Conservation (phyloP, 371 early-diverging fungal genomes). For the Saksenaea vasiformis region DNA sequence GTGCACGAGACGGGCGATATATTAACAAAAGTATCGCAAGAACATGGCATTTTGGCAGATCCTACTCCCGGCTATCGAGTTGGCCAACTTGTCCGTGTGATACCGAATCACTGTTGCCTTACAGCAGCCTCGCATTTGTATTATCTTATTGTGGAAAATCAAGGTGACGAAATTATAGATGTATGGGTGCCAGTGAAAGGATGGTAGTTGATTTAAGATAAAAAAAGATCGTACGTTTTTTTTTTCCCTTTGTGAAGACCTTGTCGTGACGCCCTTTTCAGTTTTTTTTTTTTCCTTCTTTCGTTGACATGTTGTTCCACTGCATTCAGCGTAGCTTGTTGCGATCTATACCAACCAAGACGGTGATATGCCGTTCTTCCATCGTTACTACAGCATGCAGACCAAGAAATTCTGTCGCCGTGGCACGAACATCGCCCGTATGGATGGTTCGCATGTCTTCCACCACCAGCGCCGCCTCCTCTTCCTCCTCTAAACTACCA, state of each 20-base stretch:
- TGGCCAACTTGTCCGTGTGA: slow-evolving; percentile 29
- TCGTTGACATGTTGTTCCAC: not conserved
- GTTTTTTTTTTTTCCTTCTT: not conserved
- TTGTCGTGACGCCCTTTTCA: not conserved
- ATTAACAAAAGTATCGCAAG: slow-evolving; percentile 35
- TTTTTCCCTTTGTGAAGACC: not conserved
- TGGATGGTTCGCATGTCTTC: not conserved
- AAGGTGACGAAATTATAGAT: slow-evolving; percentile 35
- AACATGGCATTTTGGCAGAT: slow-evolving; percentile 36
- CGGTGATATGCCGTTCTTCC: not conserved
- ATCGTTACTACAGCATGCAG: not conserved
- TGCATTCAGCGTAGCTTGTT: not conserved
- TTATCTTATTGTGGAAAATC: slow-evolving; percentile 39
- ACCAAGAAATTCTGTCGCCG: not conserved
- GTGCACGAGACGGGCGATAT: slow-evolving; percentile 10
- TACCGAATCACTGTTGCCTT: slow-evolving; percentile 49
- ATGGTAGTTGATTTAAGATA: slow-evolving; percentile 27
- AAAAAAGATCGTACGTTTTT: not conserved
- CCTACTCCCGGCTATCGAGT: slow-evolving; percentile 1
- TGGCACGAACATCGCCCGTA: not conserved
- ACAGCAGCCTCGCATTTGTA: slow-evolving; percentile 38
- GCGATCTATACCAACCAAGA: not conserved
- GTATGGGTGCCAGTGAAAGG: slow-evolving; percentile 53
- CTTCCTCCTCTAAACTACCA: too few species aligned
- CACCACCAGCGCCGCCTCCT: slow-evolving; percentile 13